Conservation (phyloP, 2,329 filamentous ascomycete species). For the Knufia petricola region DNA sequence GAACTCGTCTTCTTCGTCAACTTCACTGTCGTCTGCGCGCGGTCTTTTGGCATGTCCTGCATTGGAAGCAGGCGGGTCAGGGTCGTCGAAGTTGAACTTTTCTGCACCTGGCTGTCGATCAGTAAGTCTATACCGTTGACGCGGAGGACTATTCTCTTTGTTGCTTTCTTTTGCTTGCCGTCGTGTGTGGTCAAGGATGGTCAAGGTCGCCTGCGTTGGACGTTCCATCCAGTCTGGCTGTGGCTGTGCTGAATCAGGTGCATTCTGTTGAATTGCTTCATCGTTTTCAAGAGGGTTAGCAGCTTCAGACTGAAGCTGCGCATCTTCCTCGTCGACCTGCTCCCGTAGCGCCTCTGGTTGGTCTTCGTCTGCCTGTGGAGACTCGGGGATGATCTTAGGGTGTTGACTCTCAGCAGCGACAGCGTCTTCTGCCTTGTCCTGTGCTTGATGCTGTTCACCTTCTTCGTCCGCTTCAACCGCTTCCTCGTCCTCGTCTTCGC, state of each 20-base stretch:
- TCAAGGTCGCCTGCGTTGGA: slow-evolving; percentile 12
- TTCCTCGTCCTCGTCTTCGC: not conserved
- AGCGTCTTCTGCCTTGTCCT: slow-evolving; percentile 35
- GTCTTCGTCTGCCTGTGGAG: slow-evolving; percentile 3
- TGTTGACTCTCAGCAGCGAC: slow-evolving; percentile 9
- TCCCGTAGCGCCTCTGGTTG: not conserved
- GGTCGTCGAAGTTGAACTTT: slow-evolving; percentile 7
- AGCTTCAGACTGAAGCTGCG: not conserved
- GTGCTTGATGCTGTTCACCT: slow-evolving; percentile 19
- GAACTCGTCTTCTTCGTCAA: slow-evolving; percentile 12
- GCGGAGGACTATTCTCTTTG: slow-evolving; percentile 13
- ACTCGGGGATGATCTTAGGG: not conserved
- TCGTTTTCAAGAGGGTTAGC: not conserved
- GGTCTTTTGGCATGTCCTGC: not conserved
- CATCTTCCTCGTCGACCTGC: slow-evolving; percentile 4
- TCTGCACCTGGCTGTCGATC: slow-evolving; percentile 16
- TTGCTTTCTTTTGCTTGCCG: slow-evolving; percentile 14
- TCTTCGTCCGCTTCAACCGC: not conserved
- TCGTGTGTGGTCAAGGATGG: slow-evolving; percentile 9
- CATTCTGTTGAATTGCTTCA: not conserved
- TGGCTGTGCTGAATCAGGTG: not conserved
- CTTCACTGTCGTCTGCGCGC: slow-evolving; percentile 1
- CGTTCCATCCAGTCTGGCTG: slow-evolving; percentile 6
- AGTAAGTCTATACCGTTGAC: slow-evolving; percentile 3
- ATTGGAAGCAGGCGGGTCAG: not conserved